These are phyloP conservation scores for Salix caprea DNA, from an alignment of 345 rosid genomes.

Conservation along the genomic window DNA sequence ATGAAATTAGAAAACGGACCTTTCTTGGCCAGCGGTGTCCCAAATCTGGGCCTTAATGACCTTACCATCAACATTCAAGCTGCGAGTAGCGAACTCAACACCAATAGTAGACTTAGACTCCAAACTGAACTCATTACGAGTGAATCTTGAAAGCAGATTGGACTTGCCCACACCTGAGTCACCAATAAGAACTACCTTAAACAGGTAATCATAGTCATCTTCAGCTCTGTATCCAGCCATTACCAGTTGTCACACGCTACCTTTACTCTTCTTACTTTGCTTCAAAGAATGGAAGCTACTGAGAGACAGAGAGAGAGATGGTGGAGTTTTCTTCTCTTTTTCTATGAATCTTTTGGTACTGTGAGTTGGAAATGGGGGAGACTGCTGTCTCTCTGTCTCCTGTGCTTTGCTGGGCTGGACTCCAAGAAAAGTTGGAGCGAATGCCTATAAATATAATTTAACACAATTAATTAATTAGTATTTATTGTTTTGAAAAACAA, in stretches of 20 bases:
- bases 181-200: conserved; percentile 83
- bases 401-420: conserved; percentile 17
- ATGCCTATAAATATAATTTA: no score
- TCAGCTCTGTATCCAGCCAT: conserved; percentile 94
- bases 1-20: conserved; percentile 28
- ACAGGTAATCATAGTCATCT: conserved; percentile 92
- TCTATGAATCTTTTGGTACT: not conserved
- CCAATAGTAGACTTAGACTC: conserved; percentile 94
- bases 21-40: conserved; percentile 97
- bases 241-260: not conserved
- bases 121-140: conserved; percentile 88
- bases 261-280: conserved; percentile 1
- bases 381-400: conserved; percentile 10
- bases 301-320: not conserved
- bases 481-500: no score
- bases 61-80: conserved; percentile 76
- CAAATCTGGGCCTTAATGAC: conserved; percentile 97
- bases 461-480: no score
- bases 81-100: conserved; percentile 94
- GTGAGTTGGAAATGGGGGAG: conserved; percentile 21
- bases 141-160: conserved; percentile 84
- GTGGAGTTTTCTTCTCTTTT: not conserved
- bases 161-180: conserved; percentile 96
- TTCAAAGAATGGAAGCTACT: conserved; percentile 3
- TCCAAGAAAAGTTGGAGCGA: not conserved